Evolutionary conservation across 257 asterid species (phyloP), one percentile per base, ranked within the genome.

Genomic region (Echium plantagineum): DNA sequence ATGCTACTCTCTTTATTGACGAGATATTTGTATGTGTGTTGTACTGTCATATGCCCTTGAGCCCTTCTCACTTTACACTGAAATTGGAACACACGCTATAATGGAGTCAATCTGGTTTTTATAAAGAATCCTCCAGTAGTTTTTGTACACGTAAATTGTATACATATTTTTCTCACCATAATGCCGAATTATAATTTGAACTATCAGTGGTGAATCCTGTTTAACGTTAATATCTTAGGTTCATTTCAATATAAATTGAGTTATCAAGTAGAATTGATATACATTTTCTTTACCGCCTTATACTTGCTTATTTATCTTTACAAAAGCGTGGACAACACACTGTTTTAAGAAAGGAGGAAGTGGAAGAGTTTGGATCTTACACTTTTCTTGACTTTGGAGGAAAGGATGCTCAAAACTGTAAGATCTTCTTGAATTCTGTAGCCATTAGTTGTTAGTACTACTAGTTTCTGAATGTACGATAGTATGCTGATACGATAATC

Each of bases 361-460:
- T 46, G 35, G 64, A 58, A 26, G 53, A 58, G 60, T 66, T 67
- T 46, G 72, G 66, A 51, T 55, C 52, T 58, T 66, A 42, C 55
- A 63, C 57, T 67, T 69, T 74, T 78, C 58, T 38, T 9, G 49
- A 68, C 58, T 69, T 71, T 64, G 71, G 80, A 19, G 72, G 72
- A 57, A 68, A 54, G 10, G 72, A 75, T 59, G 53, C 75, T 73
- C 77, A 55, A 38, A 65, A 57, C 9, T 52, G 97, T 90, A 83
- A 78, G 80, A 54, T 74, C 56, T 64, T 55, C 21, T 62, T 15
- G n/a, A 49, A 26, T 31, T 20, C 32, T 59, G 58, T 16, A 55
- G 66, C 46, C 42, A 18, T 68, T 65, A 31, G 61, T 35, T 47
- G 21, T 68, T 65, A 31, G 61, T 35, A 53, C 48, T n/a, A 12